Evolutionary conservation across 306 rosid species (phyloP).

Genomic region (Hippophae gyantsensis): DNA sequence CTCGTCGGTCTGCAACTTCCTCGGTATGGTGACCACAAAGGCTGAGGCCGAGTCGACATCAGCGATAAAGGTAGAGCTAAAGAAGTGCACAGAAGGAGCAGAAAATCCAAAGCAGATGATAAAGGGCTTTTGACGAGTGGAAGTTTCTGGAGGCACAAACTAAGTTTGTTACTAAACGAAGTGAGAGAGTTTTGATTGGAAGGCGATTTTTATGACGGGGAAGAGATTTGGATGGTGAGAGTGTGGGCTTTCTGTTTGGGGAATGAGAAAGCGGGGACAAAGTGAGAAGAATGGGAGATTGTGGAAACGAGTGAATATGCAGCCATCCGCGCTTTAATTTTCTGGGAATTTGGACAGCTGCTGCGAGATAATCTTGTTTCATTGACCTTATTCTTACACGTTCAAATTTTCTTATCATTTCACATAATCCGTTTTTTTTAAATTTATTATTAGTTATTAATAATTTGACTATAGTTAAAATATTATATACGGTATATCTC

Average conservation of each 20-base stretch:
- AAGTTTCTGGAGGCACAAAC: slow-evolving; percentile 9
- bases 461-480: too few species aligned
- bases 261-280: slow-evolving; percentile 28
- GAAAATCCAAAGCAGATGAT: slow-evolving; percentile 27
- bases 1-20: slow-evolving; percentile 80
- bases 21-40: slow-evolving; percentile 56
- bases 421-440: too few species aligned
- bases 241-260: slow-evolving; percentile 26
- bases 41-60: slow-evolving; percentile 68
- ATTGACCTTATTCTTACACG: too few species aligned
- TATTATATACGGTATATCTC: too few species aligned
- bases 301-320: slow-evolving; percentile 57
- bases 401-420: too few species aligned
- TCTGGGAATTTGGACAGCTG: too few species aligned
- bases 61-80: slow-evolving; percentile 50
- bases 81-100: slow-evolving; percentile 58
- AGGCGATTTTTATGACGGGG: slow-evolving; percentile 18
- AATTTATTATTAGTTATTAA: too few species aligned
- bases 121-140: not conserved
- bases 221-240: slow-evolving; percentile 35
- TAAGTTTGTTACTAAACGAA: not conserved
- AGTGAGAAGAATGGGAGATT: slow-evolving; percentile 28
- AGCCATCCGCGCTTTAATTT: slow-evolving; percentile 27
- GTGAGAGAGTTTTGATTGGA: not conserved
- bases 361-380: too few species aligned